These are phyloP conservation scores for Podila minutissima DNA, from an alignment of 192 early-diverging fungal species.

Conservation along the genomic window DNA sequence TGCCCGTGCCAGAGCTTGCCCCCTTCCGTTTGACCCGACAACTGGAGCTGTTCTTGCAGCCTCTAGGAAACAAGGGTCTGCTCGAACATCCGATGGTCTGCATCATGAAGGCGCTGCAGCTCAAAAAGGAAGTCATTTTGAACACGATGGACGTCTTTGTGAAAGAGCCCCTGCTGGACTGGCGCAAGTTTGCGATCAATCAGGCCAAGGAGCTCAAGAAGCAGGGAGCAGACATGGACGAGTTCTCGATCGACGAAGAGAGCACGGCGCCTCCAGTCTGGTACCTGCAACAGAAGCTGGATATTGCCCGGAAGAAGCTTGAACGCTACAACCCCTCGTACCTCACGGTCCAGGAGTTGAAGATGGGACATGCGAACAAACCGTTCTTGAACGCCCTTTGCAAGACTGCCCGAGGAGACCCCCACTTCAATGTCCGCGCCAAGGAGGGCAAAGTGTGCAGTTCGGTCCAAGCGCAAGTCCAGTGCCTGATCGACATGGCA, in stretches of 20 bases:
- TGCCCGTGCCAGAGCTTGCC: slow-evolving; percentile 80
- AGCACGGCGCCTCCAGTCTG: slow-evolving; percentile 61
- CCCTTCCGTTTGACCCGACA: slow-evolving; percentile 83
- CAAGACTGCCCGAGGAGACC: slow-evolving; percentile 63
- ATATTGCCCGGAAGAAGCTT: slow-evolving; percentile 75
- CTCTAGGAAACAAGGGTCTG: slow-evolving; percentile 71
- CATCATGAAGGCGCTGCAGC: slow-evolving; percentile 68
- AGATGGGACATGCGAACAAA: slow-evolving; percentile 69
- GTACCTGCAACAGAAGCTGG: slow-evolving; percentile 83
- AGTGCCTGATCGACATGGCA: slow-evolving; percentile 79
- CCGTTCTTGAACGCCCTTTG: slow-evolving; percentile 56
- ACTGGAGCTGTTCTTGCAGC: slow-evolving; percentile 68
- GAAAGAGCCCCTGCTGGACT: slow-evolving; percentile 85
- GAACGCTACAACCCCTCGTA: slow-evolving; percentile 74
- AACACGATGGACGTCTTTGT: slow-evolving; percentile 85
- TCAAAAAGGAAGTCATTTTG: slow-evolving; percentile 68
- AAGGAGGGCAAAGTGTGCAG: slow-evolving; percentile 53
- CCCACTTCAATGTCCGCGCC: slow-evolving; percentile 55
- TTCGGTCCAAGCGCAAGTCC: slow-evolving; percentile 71
- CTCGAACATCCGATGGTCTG: slow-evolving; percentile 76
- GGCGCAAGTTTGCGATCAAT: slow-evolving; percentile 74
- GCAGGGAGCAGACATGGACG: slow-evolving; percentile 43
- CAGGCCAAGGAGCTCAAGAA: slow-evolving; percentile 69
- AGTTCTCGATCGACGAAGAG: slow-evolving; percentile 51
- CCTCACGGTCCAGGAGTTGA: slow-evolving; percentile 65